Base-by-base conservation (phyloP, 208 protist species). In the Leptomonas pyrrhocoris region DNA sequence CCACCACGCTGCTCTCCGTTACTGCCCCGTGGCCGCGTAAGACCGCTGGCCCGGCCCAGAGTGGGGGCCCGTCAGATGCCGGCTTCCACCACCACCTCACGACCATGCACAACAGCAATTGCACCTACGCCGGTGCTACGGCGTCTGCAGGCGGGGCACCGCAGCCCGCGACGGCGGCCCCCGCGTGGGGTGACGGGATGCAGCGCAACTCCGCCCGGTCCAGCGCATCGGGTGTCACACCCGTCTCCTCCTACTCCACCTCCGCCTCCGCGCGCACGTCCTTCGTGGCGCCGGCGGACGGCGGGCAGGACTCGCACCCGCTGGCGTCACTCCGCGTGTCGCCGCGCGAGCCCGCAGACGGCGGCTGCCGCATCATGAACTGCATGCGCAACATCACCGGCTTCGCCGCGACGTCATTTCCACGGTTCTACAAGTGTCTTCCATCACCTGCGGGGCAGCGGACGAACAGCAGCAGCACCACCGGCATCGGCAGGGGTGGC, bases 401-500 rank as follows among this genome's bases (percentile, higher is more conserved):
- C 60, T 63, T 63, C 54, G 69, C 62, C 3, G 61, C 53, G 7
- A 48, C 61, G 42, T 56, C 60, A 8, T 6, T 49, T 21, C 69
- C 51, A 19, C 63, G 51, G n/a, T 56, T 68, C 27, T 31, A 48
- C 51, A 27, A 15, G 28, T 16, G 38, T 21, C 45, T 27, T 3
- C 59, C 12, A 5, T 30, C 42, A 15, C 38, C 38, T 15, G 23
- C 43, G 23, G 16, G 21, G 25, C 38, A 15, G n/a, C 58, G n/a
- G 5, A 27, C 12, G 23, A 5, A 8, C 56, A 62, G 40, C 36
- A 62, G 25, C 40, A 42, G 38, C 53, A 21, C 40, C 2, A 31
- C 5, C 19, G 6, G 7, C 54, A 62, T 15, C 43, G 16, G 25
- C 34, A 40, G 36, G 2, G 55, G 28, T 43, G 66, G 21, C 16